Conservation (phyloP, 2,329 filamentous ascomycete genomes). For the Capronia americana region DNA sequence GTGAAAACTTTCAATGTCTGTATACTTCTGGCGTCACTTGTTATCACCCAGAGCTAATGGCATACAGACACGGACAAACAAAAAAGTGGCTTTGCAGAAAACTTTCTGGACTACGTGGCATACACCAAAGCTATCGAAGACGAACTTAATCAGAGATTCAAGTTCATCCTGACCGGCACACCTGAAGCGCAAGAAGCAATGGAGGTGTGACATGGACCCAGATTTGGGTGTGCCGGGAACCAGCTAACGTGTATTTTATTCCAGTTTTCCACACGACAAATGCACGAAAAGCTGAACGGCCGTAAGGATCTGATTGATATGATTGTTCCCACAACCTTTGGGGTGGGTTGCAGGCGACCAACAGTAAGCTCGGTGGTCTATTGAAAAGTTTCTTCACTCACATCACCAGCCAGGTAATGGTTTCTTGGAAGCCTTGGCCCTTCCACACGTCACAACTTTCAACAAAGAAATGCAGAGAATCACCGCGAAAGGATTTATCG, state of each 20-base stretch:
- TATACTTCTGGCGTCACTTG: conserved; percentile 45
- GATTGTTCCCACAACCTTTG: conserved; percentile 54
- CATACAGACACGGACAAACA: conserved; percentile 31
- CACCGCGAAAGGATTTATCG: conserved; percentile 44
- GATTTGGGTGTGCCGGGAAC: no score
- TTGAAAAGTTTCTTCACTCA: no score
- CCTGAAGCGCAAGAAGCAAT: conserved; percentile 10
- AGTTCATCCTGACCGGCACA: conserved; percentile 16
- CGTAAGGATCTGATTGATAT: conserved; percentile 49
- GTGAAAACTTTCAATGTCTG: conserved; percentile 24
- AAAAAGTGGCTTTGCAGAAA: conserved; percentile 34
- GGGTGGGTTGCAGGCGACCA: conserved; percentile 50
- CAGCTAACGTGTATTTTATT: no score
- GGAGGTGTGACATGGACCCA: conserved; percentile 24
- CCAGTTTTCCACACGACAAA: conserved; percentile 27
- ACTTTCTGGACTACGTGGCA: conserved; percentile 34
- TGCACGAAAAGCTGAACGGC: conserved; percentile 39
- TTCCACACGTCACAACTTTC: conserved; percentile 55
- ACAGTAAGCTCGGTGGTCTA: no score
- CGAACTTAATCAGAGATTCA: conserved; percentile 38
- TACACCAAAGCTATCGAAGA: conserved; percentile 44
- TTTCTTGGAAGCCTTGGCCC: conserved; percentile 41
- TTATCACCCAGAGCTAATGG: conserved; percentile 35
- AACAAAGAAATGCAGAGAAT: conserved; percentile 49
- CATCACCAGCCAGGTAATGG: conserved; percentile 40